phyloP scores from a whole-genome alignment of 768 basidiomycete species.

The Suillus fuscotomentosus region DNA sequence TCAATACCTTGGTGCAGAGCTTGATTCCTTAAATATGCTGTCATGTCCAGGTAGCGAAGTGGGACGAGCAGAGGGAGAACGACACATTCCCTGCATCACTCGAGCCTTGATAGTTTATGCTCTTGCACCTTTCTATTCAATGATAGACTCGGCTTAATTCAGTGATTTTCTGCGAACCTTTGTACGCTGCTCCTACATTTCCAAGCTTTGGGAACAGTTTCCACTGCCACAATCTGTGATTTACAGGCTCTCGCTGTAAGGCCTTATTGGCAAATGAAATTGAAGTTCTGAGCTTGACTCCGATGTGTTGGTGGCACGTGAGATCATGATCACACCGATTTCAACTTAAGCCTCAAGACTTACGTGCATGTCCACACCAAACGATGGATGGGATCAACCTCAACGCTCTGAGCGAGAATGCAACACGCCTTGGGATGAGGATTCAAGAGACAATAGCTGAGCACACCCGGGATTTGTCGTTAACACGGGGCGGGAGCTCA shows the following conservation, averaged over 20 bases:
- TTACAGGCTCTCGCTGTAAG: neutral
- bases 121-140: neutral
- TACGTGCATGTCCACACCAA: conserved; percentile 2
- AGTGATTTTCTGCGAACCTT: neutral
- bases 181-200: neutral
- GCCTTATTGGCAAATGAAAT: neutral
- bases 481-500: conserved; percentile 53
- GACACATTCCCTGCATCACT: conserved; percentile 92
- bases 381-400: conserved; percentile 34
- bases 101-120: conserved; percentile 51
- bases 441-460: conserved; percentile 83
- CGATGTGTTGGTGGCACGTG: neutral
- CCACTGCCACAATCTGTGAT: neutral
- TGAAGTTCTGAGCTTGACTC: neutral
- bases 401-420: conserved; percentile 69
- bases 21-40: neutral
- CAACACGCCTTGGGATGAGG: conserved; percentile 76
- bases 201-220: neutral
- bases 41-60: conserved; percentile 67
- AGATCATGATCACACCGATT: neutral
- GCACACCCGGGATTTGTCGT: conserved; percentile 68
- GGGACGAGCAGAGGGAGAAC: conserved; percentile 92
- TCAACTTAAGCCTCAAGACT: neutral
- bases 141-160: neutral
- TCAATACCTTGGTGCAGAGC: conserved; percentile 14